Base-by-base conservation (phyloP, 352 stramenopile species). In the Vaucheria bursata region DNA sequence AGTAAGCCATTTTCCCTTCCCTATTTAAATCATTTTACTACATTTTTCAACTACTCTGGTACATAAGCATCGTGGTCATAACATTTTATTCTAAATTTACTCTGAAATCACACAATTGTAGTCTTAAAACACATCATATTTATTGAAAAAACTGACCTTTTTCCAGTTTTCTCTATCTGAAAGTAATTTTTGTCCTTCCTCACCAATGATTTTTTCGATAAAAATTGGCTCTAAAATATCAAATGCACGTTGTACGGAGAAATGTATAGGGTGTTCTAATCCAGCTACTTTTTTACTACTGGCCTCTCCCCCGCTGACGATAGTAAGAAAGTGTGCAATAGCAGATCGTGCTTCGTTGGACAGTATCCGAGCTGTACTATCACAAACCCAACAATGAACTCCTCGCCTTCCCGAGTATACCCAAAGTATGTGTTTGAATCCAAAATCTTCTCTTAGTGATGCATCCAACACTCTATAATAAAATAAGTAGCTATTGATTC, bases 381-480 rank as follows among this genome's bases (percentile, higher is more conserved):
- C 96, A 79, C 92, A 97, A 66, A 99, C 94, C 96, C 96, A 99
- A 87, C 94, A 98, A 92, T 99, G 96, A 83, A 99, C 95, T 86
- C 96, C 96, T 90, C 96, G 93, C 79, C 96, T 91, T 76, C 96
- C 96, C 7, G 92, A 98, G 88, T 98, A 99, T 53, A 99, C 93
- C 95, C 95, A 99, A 38, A 98, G 87, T 74, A 99, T 86, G 85
- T 99, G 91, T 76, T 96, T 75, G 84, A 98, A 99, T 2, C 94
- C 95, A 90, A 99, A 99, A 85, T 99, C 96, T 35, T 98, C 88
- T 64, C 84, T 71, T 5, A 94, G 83, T 25, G 68, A 71, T 32
- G 49, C 66, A 29, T 83, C 78, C 78, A 83, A 75, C 6, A 83
- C 78, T 69, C 59, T 69, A 12, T n/a, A n/a, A n/a, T n/a, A n/a